Evolutionary conservation across 2,329 filamentous ascomycete species (phyloP), one percentile per base, ranked within the genome.

Genomic region (Fusarium agapanthi): DNA sequence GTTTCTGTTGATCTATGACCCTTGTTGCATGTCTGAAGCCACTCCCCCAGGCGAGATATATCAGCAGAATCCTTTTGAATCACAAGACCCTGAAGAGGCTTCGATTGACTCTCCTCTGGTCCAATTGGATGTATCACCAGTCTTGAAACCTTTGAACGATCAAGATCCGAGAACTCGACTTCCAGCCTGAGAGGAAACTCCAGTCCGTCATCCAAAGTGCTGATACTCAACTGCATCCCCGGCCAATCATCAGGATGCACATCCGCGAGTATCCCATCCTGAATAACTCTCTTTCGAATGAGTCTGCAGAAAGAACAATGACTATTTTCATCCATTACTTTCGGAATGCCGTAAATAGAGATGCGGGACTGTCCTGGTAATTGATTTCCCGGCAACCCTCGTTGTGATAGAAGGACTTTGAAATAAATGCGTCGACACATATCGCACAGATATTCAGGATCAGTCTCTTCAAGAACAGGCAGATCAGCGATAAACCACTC

Each of bases 381-480:
- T 10, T 69, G 60, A 37, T 70, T 70, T 0, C 67, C 60, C 3
- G 65, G 67, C 4, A 70, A 28, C 5, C 40, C 65, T 26, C 67
- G 54, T 16, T 56, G 43, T 0, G 67, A 69, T 1, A 70, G 32
- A 8, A 70, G 38, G 2, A 30, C 30, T 16, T 7, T 40, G 26
- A 69, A 70, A 24, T 70, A 54, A 16, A 70, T 70, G 20, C 48
- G 55, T 30, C 67, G 48, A 38, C 67, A 70, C 67, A 70, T 70
- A 18, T 44, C 48, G 50, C 67, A 70, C 5, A 70, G 40, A 53
- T 70, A 69, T 12, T 40, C 18, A 6, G 55, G 38, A 15, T 69
- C 35, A 7, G 26, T 35, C 9, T 56, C 38, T 18, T 32, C 24
- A 22, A 57, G 50, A 6, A 65, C 9, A 24, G 40, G 37, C 4